These are phyloP conservation scores for Logfia minima DNA, from an alignment of 129 eudicot species.

Conservation along the genomic window DNA sequence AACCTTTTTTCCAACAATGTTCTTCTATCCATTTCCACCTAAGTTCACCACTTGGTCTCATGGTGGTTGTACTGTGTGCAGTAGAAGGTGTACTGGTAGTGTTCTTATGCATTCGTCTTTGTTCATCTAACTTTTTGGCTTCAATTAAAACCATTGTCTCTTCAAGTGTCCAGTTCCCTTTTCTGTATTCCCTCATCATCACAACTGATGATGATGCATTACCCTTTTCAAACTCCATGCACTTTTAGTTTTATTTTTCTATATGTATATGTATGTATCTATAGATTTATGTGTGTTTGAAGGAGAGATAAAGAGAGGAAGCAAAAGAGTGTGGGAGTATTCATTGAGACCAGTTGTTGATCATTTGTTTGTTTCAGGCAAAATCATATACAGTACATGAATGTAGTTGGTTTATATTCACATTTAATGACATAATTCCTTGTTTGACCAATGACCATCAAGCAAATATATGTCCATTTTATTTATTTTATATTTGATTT, in stretches of 20 bases:
- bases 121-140: conserved; percentile 73
- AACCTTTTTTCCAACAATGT: conserved; percentile 66
- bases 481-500: too few relatives aligned
- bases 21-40: conserved; percentile 93
- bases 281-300: background rate
- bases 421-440: background rate
- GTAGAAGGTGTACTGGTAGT: background rate
- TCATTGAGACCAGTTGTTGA: background rate
- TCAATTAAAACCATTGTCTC: conserved; percentile 75
- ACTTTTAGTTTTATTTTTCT: background rate
- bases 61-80: background rate
- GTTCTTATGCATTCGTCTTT: conserved; percentile 45
- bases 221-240: conserved; percentile 17
- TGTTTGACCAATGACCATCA: background rate
- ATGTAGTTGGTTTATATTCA: background rate
- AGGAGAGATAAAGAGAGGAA: background rate
- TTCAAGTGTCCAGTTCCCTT: conserved; percentile 79
- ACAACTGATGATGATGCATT: conserved; percentile 16
- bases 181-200: conserved; percentile 66
- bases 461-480: background rate
- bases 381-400: background rate
- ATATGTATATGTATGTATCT: background rate
- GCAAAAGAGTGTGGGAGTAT: background rate
- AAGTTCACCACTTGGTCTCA: conserved; percentile 51
- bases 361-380: background rate